phyloP scores from a whole-genome alignment of 129 eudicot genomes.

The carrot (Daucus carota) region DNA sequence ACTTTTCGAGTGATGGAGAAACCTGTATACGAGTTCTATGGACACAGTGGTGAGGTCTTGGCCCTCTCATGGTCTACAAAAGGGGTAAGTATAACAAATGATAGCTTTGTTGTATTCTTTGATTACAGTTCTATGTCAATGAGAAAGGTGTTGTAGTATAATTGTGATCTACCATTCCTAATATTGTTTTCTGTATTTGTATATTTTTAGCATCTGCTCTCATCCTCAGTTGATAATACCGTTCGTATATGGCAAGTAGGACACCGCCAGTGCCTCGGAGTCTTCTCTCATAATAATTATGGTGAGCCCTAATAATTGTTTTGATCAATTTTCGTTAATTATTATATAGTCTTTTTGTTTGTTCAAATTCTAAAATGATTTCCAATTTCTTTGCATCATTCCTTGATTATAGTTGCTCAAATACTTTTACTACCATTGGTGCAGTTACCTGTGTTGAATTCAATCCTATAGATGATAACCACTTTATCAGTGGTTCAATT shows the following conservation, averaged over 20 bases:
- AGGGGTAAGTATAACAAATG: conserved; percentile 53
- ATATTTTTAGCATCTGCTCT: conserved; percentile 53
- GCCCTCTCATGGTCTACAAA: conserved; percentile 73
- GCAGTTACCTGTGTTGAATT: conserved; percentile 86
- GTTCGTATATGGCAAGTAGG: conserved; percentile 85
- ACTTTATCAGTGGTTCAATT: conserved; percentile 54
- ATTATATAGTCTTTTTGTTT: background rate
- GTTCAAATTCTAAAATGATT: background rate
- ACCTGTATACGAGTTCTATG: conserved; percentile 64
- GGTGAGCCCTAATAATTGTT: conserved; percentile 35
- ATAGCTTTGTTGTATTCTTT: background rate
- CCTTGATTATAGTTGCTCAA: background rate
- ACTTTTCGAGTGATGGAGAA: conserved; percentile 52
- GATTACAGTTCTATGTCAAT: background rate
- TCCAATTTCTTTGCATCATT: too few species aligned
- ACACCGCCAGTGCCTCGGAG: conserved; percentile 47
- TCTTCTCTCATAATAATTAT: conserved; percentile 59
- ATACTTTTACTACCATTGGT: conserved; percentile 11
- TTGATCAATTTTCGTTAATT: background rate
- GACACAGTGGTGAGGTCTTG: conserved; percentile 65
- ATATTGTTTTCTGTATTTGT: background rate
- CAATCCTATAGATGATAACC: conserved; percentile 44
- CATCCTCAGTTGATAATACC: conserved; percentile 78
- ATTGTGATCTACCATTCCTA: background rate
- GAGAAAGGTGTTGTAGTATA: background rate